Percentiles rank a stretch among this genome's conserved stretches.
Evolutionary conservation across 108 stramenopile genomes (phyloP).

Genomic region (Skeletonema potamos): DNA sequence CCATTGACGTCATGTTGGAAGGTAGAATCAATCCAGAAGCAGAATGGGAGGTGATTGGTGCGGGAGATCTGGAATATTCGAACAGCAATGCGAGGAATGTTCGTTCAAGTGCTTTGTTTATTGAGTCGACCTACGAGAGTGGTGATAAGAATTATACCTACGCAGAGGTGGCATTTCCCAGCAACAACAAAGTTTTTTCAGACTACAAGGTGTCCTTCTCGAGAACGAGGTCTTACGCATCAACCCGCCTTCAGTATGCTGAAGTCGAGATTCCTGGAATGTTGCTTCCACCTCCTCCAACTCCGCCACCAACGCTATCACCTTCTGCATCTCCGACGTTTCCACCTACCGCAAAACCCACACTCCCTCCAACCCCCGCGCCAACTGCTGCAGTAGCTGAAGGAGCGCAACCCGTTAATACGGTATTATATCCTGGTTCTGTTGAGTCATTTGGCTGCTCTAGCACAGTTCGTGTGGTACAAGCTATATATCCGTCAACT

Average conservation of each 20-base stretch:
- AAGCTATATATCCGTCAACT: slow-evolving; percentile 10
- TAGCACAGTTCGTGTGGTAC: neutral
- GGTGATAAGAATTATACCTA: slow-evolving; percentile 10
- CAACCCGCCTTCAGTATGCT: neutral
- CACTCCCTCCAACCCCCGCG: neutral
- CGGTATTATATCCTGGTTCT: neutral
- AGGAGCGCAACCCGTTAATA: neutral
- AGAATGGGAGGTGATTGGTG: neutral
- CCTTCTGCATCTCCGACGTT: neutral
- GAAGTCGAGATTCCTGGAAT: slow-evolving; percentile 4
- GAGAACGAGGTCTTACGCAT: neutral
- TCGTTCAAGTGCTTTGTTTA: neutral
- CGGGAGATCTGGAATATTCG: neutral
- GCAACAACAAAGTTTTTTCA: slow-evolving; percentile 12
- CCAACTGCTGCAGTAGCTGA: neutral
- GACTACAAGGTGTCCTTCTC: slow-evolving; percentile 23
- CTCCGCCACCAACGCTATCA: neutral
- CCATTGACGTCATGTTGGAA: neutral
- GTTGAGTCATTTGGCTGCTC: neutral
- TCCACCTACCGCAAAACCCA: neutral
- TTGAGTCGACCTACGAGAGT: slow-evolving; percentile 22
- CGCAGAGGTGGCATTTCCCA: slow-evolving; percentile 5
- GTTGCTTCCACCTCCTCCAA: slow-evolving; percentile 5
- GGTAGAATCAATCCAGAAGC: neutral
- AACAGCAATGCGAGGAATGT: neutral